Conservation (phyloP, 108 stramenopile genomes). For the Skeletonema costatum region DNA sequence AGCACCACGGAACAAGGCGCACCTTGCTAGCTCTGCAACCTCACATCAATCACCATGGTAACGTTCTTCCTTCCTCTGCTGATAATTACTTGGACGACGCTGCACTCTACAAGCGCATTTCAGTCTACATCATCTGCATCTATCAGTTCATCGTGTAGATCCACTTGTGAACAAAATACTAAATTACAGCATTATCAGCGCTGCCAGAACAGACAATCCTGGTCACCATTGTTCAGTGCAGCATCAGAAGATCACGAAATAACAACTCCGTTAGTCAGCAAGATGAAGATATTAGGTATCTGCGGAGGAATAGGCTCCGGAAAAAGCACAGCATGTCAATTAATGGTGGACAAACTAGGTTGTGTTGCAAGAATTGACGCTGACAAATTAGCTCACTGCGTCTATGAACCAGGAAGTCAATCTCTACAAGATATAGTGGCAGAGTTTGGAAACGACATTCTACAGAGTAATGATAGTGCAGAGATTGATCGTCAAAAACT, state of each 20-base stretch:
- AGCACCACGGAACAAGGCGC: too few species aligned
- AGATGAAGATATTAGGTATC: conserved; percentile 64
- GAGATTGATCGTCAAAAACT: conserved; percentile 66
- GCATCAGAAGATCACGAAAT: not conserved
- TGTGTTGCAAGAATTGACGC: conserved; percentile 70
- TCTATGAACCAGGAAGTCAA: conserved; percentile 71
- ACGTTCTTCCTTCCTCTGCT: not conserved
- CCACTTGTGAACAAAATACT: not conserved
- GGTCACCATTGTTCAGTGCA: not conserved
- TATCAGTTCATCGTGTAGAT: not conserved
- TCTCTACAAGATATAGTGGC: conserved; percentile 56
- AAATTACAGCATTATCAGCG: not conserved
- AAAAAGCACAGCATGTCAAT: conserved; percentile 72
- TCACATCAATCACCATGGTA: not conserved
- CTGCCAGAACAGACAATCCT: not conserved
- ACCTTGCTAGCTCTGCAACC: too few species aligned
- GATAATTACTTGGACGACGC: not conserved
- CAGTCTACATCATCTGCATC: not conserved
- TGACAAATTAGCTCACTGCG: conserved; percentile 74
- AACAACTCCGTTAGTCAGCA: not conserved
- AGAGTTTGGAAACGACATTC: conserved; percentile 65
- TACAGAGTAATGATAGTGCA: conserved; percentile 25
- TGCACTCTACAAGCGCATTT: not conserved
- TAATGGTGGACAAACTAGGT: conserved; percentile 61
- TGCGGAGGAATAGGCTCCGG: conserved; percentile 85